These are phyloP conservation scores for Fusarium pilosicola DNA, from an alignment of 2,329 filamentous ascomycete genomes.

Conservation along the genomic window DNA sequence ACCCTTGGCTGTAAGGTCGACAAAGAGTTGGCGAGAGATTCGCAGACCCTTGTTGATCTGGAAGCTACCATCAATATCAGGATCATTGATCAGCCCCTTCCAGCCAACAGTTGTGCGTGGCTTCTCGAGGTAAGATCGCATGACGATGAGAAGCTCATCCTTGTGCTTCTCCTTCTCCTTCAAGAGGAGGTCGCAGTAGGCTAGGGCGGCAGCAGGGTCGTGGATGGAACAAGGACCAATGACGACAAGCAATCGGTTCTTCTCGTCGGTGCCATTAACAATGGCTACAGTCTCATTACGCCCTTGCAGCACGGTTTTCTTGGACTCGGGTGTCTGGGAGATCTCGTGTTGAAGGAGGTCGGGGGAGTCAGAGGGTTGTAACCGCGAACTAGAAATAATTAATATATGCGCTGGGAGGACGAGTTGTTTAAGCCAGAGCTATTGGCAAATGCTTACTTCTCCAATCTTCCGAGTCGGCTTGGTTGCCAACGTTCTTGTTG, in stretches of 20 bases:
- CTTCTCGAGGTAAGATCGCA: slow-evolving; percentile 99
- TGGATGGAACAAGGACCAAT: slow-evolving; percentile 98
- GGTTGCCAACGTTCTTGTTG: slow-evolving; percentile 82
- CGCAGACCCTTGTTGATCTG: slow-evolving; percentile 98
- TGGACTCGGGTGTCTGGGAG: slow-evolving; percentile 65
- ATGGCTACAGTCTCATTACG: slow-evolving; percentile 74
- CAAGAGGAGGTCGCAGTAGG: slow-evolving; percentile 89
- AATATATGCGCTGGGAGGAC: slow-evolving; percentile 22
- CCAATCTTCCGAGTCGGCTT: slow-evolving; percentile 80
- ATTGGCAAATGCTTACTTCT: slow-evolving; percentile 67
- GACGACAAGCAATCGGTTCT: slow-evolving; percentile 74
- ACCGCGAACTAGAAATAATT: slow-evolving; percentile 71
- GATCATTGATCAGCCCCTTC: slow-evolving; percentile 99
- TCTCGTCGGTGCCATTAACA: slow-evolving; percentile 72
- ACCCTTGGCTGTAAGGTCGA: slow-evolving; percentile 88
- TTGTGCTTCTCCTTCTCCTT: slow-evolving; percentile 87
- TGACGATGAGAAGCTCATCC: slow-evolving; percentile 91
- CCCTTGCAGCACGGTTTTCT: slow-evolving; percentile 68
- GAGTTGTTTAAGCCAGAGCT: slow-evolving; percentile 9
- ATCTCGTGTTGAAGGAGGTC: slow-evolving; percentile 97
- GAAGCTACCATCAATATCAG: slow-evolving; percentile 98
- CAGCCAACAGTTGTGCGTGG: slow-evolving; percentile 97
- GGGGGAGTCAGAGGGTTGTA: slow-evolving; percentile 95
- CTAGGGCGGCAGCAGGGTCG: slow-evolving; percentile 87
- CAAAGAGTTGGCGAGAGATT: slow-evolving; percentile 87